These are phyloP conservation scores for Wickerhamiella bombiphila DNA, from an alignment of 805 yeast genomes.

Conservation along the genomic window DNA sequence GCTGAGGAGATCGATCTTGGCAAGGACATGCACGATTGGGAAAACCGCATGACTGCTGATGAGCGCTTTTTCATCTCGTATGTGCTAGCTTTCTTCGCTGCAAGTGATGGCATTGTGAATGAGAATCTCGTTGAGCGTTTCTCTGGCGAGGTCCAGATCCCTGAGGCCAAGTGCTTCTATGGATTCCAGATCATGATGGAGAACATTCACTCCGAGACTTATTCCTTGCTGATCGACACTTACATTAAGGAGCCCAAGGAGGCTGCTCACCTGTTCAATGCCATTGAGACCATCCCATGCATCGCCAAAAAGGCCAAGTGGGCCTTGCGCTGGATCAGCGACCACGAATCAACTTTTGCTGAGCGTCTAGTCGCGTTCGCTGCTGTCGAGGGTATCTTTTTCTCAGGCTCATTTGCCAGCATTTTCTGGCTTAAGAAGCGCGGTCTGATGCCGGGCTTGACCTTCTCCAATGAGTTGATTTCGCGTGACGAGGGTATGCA, in stretches of 20 bases:
- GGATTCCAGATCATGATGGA: slow-evolving; percentile 99
- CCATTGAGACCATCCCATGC: slow-evolving; percentile 91
- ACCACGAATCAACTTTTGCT: slow-evolving; percentile 74
- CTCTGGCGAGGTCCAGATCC: slow-evolving; percentile 90
- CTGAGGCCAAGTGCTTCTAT: slow-evolving; percentile 97
- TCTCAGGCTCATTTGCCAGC: slow-evolving; percentile 96
- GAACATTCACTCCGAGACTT: slow-evolving; percentile 95
- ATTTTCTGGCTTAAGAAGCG: slow-evolving; percentile 98
- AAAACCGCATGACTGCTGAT: slow-evolving; percentile 69
- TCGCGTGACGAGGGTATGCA: slow-evolving; percentile 98
- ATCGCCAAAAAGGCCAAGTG: slow-evolving; percentile 96
- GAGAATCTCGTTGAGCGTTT: slow-evolving; percentile 96
- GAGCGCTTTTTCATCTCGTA: slow-evolving; percentile 87
- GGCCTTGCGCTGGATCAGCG: slow-evolving; percentile 96
- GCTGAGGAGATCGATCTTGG: slow-evolving; percentile 96
- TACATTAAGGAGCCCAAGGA: slow-evolving; percentile 94
- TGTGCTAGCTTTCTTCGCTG: slow-evolving; percentile 94
- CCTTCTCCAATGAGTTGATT: slow-evolving; percentile 93
- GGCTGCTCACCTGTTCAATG: slow-evolving; percentile 79
- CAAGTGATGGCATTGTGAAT: slow-evolving; percentile 96
- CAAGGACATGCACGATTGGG: slow-evolving; percentile 89
- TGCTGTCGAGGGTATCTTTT: slow-evolving; percentile 97
- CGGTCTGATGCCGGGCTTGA: slow-evolving; percentile 97
- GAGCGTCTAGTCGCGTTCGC: slow-evolving; percentile 97
- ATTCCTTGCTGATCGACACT: slow-evolving; percentile 85